phyloP scores from a whole-genome alignment of 2,329 filamentous ascomycete species.

The Dactylonectria macrodidyma region DNA sequence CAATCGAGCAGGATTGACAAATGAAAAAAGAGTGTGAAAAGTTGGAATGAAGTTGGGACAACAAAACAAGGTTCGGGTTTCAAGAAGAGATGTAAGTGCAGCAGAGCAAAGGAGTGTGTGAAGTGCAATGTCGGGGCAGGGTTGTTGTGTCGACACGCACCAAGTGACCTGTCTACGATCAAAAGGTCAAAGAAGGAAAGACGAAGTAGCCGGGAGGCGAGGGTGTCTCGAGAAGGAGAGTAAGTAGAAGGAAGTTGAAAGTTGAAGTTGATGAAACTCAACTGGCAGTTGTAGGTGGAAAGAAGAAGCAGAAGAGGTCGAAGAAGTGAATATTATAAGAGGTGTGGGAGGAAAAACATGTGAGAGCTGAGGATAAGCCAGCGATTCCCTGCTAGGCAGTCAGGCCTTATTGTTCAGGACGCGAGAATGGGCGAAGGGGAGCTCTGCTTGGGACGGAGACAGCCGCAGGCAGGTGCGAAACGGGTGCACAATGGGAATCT shows the following conservation, averaged over 20 bases:
- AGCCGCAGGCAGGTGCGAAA: constrained; percentile 44
- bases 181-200: constrained; percentile 21
- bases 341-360: constrained; percentile 34
- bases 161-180: constrained; percentile 23
- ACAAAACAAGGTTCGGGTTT: background rate
- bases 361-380: constrained; percentile 24
- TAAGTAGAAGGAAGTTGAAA: constrained; percentile 8
- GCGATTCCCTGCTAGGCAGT: constrained; percentile 12
- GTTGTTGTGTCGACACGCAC: constrained; percentile 29
- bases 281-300: constrained; percentile 12
- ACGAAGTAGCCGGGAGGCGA: background rate
- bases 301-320: constrained; percentile 22
- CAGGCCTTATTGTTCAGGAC: constrained; percentile 35
- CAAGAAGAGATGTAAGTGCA: constrained; percentile 25
- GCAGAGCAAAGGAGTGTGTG: constrained; percentile 9
- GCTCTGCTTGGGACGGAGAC: constrained; percentile 34
- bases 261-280: constrained; percentile 29
- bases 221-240: no score
- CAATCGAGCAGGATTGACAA: constrained; percentile 6
- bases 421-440: constrained; percentile 36
- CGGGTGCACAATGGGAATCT: constrained; percentile 17
- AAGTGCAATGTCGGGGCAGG: constrained; percentile 18
- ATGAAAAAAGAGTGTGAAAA: constrained; percentile 4
- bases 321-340: constrained; percentile 37
- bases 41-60: constrained; percentile 1